These are phyloP conservation scores for Haberlea rhodopensis DNA, from an alignment of 257 asterid genomes.

Conservation along the genomic window DNA sequence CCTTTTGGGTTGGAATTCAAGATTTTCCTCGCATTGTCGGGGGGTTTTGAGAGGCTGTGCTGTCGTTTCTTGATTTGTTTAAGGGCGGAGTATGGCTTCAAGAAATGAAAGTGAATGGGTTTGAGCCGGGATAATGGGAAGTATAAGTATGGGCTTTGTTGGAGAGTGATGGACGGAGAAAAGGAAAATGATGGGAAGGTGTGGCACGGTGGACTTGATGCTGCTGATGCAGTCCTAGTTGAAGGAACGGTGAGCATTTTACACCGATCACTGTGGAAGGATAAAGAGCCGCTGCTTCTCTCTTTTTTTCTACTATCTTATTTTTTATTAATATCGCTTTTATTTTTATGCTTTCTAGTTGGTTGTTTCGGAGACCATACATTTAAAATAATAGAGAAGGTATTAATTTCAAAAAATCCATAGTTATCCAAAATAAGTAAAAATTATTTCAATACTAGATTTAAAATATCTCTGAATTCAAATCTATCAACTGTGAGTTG, in stretches of 20 bases:
- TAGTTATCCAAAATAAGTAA: too few species aligned
- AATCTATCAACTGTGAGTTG: too few species aligned
- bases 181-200: conserved; percentile 33
- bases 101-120: conserved; percentile 61
- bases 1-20: conserved; percentile 56
- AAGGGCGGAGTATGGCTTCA: conserved; percentile 81
- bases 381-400: too few species aligned
- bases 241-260: conserved; percentile 75
- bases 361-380: too few species aligned
- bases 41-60: conserved; percentile 52
- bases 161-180: conserved; percentile 27
- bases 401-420: too few species aligned
- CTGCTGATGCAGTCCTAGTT: conserved; percentile 42
- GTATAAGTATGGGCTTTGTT: conserved; percentile 34
- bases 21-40: conserved; percentile 47
- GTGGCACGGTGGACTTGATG: conserved; percentile 44
- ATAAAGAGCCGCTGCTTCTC: conserved; percentile 19
- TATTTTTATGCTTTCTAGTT: background rate
- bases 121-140: conserved; percentile 43
- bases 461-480: too few species aligned
- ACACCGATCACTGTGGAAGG: conserved; percentile 24
- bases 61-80: conserved; percentile 70
- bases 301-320: background rate
- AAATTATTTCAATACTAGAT: too few species aligned
- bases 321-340: background rate